Percentiles rank a stretch among this genome's conserved stretches.
These are phyloP conservation scores for Urtica urens DNA, from an alignment of 306 rosid genomes.

Conservation along the genomic window DNA sequence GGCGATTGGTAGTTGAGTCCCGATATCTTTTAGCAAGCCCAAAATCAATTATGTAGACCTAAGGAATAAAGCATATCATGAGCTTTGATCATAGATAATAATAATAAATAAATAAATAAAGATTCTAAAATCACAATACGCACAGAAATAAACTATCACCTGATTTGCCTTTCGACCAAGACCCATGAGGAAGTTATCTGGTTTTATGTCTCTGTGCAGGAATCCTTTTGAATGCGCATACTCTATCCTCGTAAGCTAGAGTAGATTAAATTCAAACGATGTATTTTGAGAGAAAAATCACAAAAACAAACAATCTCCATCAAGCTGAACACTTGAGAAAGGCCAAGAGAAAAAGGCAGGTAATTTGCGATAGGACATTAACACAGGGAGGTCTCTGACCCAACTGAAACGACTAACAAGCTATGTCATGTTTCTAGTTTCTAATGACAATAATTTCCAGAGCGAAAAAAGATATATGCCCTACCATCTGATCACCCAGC, in stretches of 20 bases:
- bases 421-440: no score
- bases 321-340: background rate
- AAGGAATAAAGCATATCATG: constrained; percentile 7
- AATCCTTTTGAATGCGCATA: constrained; percentile 91
- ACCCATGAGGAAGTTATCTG: constrained; percentile 98
- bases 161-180: constrained; percentile 98
- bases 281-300: no score
- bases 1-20: constrained; percentile 74
- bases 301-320: no score
- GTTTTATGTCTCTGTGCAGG: constrained; percentile 86
- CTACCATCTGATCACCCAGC: constrained; percentile 97
- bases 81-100: constrained; percentile 2
- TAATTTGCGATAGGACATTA: no score
- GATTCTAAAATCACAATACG: constrained; percentile 1
- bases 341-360: background rate
- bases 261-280: no score
- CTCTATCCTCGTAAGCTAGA: constrained; percentile 77
- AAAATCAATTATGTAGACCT: constrained; percentile 91
- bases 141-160: constrained; percentile 30
- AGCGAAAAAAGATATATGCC: constrained; percentile 3
- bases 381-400: background rate
- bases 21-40: constrained; percentile 91
- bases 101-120: background rate
- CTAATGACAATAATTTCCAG: no score
- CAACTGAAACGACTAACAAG: background rate